Base-by-base conservation (phyloP, 148 eudicot species). In the Fallopia convolvulus region DNA sequence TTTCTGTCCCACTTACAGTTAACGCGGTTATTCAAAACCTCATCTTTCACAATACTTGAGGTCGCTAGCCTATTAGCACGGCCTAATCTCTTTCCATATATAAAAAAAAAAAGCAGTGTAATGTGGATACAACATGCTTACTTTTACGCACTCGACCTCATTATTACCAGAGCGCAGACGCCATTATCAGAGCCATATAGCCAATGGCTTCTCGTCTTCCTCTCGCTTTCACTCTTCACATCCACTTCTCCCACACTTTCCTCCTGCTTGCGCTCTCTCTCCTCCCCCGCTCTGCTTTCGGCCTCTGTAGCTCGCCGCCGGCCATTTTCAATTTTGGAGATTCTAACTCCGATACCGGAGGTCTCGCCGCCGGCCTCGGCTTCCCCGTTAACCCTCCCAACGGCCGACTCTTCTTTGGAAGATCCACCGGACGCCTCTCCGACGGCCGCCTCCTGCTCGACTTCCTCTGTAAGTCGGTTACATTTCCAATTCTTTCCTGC, bases 271-370 rank as follows among this genome's bases (percentile, higher is more conserved):
- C 47, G 15, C 49, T 71, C 20, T 71, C 47, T 21, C 79, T 77
- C 42, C 58, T 32, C 48, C 40, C 68, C 4, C 21, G 7, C 41
- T 17, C 42, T 36, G 73, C 14, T 30, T 36, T 63, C 33, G 66
- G 56, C 15, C 39, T 40, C 14, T 76, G 78, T 30, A 32, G 4
- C 26, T 18, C 42, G 1, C 63, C 82, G 33, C 90, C 91, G 2
- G 52, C 84, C 80, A 86, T 88, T 32, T 90, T 90, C 85, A 88
- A 86, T 68, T 90, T 90, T 82, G 93, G 93, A 20, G 93, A 90
- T 79, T 90, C 91, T 46, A 90, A 90, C 77, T 90, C 93, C 49
- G 93, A 90, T 78, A 90, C 93, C 39, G 93, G 93, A 30, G 91
- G 88, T 1, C 85, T 88, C 71, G 83, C 82, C 72, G 85, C 88